phyloP scores from a whole-genome alignment of 805 yeast species.

The Peterozyma xylosa region DNA sequence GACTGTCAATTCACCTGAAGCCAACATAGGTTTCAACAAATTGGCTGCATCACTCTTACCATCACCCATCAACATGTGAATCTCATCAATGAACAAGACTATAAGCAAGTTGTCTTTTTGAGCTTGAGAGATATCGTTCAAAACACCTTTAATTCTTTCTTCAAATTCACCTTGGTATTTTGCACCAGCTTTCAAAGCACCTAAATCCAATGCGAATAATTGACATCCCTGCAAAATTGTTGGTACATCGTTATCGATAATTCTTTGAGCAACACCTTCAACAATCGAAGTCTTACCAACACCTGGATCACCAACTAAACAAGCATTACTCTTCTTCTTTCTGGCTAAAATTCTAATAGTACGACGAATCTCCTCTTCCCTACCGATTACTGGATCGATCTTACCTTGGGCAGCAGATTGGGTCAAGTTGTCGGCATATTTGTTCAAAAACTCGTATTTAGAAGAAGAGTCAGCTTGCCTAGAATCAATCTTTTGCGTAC shows the following conservation, averaged over 20 bases:
- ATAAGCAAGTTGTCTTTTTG: conserved; percentile 52
- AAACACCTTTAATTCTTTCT: conserved; percentile 94
- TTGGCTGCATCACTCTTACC: conserved; percentile 98
- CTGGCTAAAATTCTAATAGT: conserved; percentile 94
- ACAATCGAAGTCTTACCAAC: conserved; percentile 98
- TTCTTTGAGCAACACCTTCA: conserved; percentile 97
- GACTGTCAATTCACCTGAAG: conserved; percentile 93
- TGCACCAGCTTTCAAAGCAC: conserved; percentile 97
- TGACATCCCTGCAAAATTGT: conserved; percentile 73
- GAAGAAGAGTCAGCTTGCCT: conserved; percentile 89
- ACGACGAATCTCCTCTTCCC: conserved; percentile 96
- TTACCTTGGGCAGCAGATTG: conserved; percentile 90
- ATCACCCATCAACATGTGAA: conserved; percentile 99
- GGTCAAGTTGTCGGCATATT: conserved; percentile 91
- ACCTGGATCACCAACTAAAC: conserved; percentile 98
- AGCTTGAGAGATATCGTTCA: conserved; percentile 87
- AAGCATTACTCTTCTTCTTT: conserved; percentile 94
- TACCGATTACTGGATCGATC: conserved; percentile 96
- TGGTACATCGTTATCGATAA: conserved; percentile 93
- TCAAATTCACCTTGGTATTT: conserved; percentile 98
- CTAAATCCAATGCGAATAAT: conserved; percentile 84
- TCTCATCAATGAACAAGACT: conserved; percentile 91
- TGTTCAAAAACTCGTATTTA: conserved; percentile 72
- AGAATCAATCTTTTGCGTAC: conserved; percentile 86
- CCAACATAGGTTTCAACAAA: conserved; percentile 92